Evolutionary conservation across 805 yeast species (phyloP), one percentile per base, ranked within the genome.

Genomic region (Tetrapisispora nanseiensis): DNA sequence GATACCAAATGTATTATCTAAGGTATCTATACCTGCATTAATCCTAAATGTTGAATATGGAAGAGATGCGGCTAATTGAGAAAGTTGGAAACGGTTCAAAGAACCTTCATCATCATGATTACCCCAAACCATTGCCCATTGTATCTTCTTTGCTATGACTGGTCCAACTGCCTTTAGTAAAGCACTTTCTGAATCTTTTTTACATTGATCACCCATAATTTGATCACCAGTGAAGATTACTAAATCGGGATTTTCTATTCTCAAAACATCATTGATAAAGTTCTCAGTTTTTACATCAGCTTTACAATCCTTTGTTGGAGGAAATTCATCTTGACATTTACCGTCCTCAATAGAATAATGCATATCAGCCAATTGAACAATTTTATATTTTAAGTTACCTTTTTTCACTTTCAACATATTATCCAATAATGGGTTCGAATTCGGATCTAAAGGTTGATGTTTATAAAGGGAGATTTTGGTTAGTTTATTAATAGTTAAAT

Each of bases 61-160:
- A 39, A 90, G 63, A 1, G 63, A 51, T 8, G 67, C 49, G 3
- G 76, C 68, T 6, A 83, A 54, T 3, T 68, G 54, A 76, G 87
- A 82, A 33, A 86, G 54, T 49, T 78, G 75, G 42, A 63, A 57
- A 31, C 95, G 71, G 13, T 67, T 47, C 44, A 86, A 51, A 4
- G 80, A 72, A 0, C 95, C 90, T 63, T 89, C 95, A 55, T 82
- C 92, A 59, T 92, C 98, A 59, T 92, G 98, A 59, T 92, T 92
- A 0, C 98, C 98, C 68, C 90, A 71, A 8, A 80, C 78, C 49
- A 83, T 70, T 0, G 96, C 90, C 68, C 75, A 92, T 3, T 97
- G 97, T 8, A 89, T 82, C 39, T 71, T 62, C 37, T 84, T 66
- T 13, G 65, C 53, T 20, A 89, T 72, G 22, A 86, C 75, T 0